phyloP scores from a whole-genome alignment of 768 basidiomycete species.

The Tylopilus balloui region DNA sequence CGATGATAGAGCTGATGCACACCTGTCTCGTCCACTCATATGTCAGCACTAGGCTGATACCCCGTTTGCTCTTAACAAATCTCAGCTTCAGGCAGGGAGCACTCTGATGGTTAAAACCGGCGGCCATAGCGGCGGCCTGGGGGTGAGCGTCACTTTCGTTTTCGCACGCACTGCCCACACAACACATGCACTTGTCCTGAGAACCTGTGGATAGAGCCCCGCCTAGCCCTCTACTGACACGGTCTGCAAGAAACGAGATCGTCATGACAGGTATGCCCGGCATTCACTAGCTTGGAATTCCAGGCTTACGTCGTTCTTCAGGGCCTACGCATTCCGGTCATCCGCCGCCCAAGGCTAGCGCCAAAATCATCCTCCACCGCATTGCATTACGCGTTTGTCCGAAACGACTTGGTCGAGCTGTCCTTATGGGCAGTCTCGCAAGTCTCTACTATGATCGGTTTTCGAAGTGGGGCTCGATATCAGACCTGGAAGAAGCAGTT shows the following conservation, averaged over 20 bases:
- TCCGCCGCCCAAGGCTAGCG: neutral
- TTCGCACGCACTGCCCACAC: neutral
- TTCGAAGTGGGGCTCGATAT: neutral
- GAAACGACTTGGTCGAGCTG: neutral
- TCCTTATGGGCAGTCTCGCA: neutral
- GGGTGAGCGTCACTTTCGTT: neutral
- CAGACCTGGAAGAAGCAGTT: neutral
- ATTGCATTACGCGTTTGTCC: neutral
- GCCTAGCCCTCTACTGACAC: neutral
- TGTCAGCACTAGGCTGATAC: too few relatives aligned
- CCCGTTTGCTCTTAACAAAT: too few relatives aligned
- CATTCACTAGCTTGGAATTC: neutral
- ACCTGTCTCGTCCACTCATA: too few relatives aligned
- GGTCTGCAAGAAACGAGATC: too few relatives aligned
- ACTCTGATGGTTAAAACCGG: too few relatives aligned
- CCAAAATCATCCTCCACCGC: neutral
- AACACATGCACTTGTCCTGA: neutral
- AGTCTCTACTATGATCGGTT: neutral
- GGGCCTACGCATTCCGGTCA: neutral
- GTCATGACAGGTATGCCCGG: neutral
- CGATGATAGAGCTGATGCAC: too few relatives aligned
- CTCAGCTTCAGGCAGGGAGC: too few relatives aligned
- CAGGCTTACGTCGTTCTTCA: neutral
- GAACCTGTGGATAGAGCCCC: neutral
- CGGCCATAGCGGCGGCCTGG: too few relatives aligned